These are phyloP conservation scores for Sechiopsis laciniata DNA, from an alignment of 306 rosid genomes.

Conservation along the genomic window DNA sequence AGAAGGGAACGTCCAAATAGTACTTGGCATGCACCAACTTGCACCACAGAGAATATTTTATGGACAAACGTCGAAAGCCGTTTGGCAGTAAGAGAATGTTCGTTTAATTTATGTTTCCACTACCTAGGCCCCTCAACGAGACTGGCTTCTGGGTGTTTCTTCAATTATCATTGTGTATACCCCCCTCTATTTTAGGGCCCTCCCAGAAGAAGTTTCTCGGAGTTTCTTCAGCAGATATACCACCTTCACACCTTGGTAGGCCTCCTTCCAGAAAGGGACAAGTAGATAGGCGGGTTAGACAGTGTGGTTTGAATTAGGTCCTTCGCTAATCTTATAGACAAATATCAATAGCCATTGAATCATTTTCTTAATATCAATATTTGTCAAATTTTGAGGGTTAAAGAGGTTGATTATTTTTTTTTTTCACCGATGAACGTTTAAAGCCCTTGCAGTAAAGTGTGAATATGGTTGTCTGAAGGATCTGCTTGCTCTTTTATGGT, in stretches of 20 bases:
- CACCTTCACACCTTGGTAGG: neutral
- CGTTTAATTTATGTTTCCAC: neutral
- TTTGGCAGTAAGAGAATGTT: neutral
- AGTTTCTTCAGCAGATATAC: neutral
- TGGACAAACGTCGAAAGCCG: neutral
- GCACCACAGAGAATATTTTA: neutral
- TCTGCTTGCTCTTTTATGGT: neutral
- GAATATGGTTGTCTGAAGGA: slow-evolving; percentile 4
- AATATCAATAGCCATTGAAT: neutral
- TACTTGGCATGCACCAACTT: neutral
- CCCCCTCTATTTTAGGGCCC: neutral
- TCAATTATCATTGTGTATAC: neutral
- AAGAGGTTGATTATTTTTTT: neutral
- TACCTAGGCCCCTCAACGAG: neutral
- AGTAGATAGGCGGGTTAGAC: neutral
- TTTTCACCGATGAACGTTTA: neutral
- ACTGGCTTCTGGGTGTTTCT: slow-evolving; percentile 8
- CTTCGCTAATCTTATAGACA: slow-evolving; percentile 1
- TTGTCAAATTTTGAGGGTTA: neutral
- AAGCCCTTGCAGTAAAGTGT: neutral
- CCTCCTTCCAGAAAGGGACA: neutral
- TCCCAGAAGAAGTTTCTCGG: neutral
- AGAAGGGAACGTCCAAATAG: neutral
- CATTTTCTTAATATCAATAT: neutral
- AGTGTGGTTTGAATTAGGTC: neutral